Evolutionary conservation across 2,329 filamentous ascomycete genomes (phyloP), one percentile per base, ranked within the genome.

Genomic region (Blastomyces emzantsi): DNA sequence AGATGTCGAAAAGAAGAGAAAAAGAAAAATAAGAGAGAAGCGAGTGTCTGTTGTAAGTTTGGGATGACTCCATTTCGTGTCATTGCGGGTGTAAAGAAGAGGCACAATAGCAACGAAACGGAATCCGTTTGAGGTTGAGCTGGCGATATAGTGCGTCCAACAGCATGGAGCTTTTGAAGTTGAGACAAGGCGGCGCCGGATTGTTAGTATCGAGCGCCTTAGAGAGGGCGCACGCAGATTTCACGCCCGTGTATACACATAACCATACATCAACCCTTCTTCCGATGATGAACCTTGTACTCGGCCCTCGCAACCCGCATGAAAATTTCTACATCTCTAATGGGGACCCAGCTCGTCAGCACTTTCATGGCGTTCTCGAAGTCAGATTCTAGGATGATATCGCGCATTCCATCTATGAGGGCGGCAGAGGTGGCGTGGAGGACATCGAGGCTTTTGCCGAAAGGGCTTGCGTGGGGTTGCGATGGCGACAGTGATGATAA

Each of bases 341-440:
- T 88, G 25, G 93, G 92, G 55, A 97, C 88, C 86, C 90, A 96
- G 63, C 89, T 92, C 39, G 94, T 97, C 66, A 99, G 81, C 8
- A 92, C 89, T 79, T 97, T 97, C 94, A 99, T 99, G 57, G 90
- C 90, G 71, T 95, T 96, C 75, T 99, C 94, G 75, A 97, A 99
- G 74, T 99, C 94, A 22, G 90, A 91, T 70, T 95, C 92, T 6
- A 97, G 80, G 41, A 99, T 81, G 61, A 96, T 90, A 66, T 96
- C 90, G 47, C 90, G 83, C 68, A 94, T 90, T 22, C 91, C 92
- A 73, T 96, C 91, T 58, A 97, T 92, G 36, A 99, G 82, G 1
- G 94, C 93, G 2, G 92, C 90, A 66, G 89, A 90, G 6, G 92
- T 89, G 13, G 94, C 93, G 75, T 99, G 94, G 60, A 99, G 80